Evolutionary conservation across 2,329 filamentous ascomycete genomes (phyloP), one percentile per base, ranked within the genome.

Genomic region (Monilinia laxa): DNA sequence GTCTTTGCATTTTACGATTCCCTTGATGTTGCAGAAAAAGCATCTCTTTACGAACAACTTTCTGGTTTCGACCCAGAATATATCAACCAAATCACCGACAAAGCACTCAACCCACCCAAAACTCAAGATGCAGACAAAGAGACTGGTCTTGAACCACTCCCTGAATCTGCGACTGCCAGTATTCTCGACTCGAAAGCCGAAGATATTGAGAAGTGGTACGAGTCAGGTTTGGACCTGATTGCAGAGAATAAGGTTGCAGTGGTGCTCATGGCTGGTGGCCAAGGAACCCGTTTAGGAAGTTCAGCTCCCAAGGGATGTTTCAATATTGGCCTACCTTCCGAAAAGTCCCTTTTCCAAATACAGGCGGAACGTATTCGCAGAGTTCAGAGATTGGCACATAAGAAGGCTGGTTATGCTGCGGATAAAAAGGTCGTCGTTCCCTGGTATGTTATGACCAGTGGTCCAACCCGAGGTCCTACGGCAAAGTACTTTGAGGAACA

Each of bases 401-500:
- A 90, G 78, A 87, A 89, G 77, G 82, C 86, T 64, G 85, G 85
- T 67, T 84, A 84, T 71, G 77, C 75, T 58, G 82, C 80, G 68
- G 82, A 81, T 59, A 82, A 82, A 65, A 82, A 82, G 65, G 87
- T 87, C 54, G 83, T 90, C 42, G 88, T 98, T 53, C 95, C 95
- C 16, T 99, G 95, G 95, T 99, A 99, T 81, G 92, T 99, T 79
- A 99, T 99, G 95, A 99, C 95, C 75, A 97, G 92, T 75, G 95
- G 95, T 5, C 95, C 95, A 56, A 99, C 95, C 10, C 87, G 93
- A 72, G 87, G 87, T 69, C 92, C 93, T 52, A 99, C 95, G n/a
- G 91, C 97, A 82, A 83, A 90, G 69, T 99, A 95, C 83, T 98
- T 99, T 79, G 81, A 90, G 77, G 84, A 96, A 79, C 85, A 98